These are phyloP conservation scores for Mucor racemosus DNA, from an alignment of 371 early-diverging fungal genomes.

Conservation along the genomic window DNA sequence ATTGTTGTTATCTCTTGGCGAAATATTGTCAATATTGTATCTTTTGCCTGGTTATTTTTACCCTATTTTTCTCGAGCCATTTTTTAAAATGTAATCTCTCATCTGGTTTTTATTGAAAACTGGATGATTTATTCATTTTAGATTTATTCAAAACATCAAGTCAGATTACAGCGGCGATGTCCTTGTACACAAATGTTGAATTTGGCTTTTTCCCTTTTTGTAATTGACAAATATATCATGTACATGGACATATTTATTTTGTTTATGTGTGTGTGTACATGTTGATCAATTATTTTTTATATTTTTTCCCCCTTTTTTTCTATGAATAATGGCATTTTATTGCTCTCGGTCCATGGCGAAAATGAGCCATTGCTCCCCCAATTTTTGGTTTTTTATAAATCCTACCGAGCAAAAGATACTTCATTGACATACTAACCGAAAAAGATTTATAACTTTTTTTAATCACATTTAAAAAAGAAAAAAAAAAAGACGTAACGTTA, in stretches of 20 bases:
- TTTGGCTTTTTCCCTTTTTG: slow-evolving; percentile 9
- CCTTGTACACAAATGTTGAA: slow-evolving; percentile 10
- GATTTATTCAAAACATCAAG: slow-evolving; percentile 16
- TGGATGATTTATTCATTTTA: background rate
- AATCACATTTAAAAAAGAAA: slow-evolving; percentile 7
- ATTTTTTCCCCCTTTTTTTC: background rate
- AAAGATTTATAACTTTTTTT: background rate
- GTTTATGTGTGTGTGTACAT: slow-evolving; percentile 7
- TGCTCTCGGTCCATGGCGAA: background rate
- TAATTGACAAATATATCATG: background rate
- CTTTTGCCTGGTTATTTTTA: slow-evolving; percentile 14
- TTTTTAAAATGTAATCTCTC: background rate
- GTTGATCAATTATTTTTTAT: background rate
- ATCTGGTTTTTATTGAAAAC: background rate
- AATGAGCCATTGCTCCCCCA: slow-evolving; percentile 1
- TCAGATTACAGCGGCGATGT: slow-evolving; percentile 20
- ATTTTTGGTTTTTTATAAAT: background rate
- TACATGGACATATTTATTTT: background rate
- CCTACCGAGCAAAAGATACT: slow-evolving; percentile 4
- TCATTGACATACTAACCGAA: slow-evolving; percentile 5
- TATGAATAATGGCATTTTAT: background rate
- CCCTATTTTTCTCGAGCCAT: slow-evolving; percentile 4
- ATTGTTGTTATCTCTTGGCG: background rate
- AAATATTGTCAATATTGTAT: background rate
- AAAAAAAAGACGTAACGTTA: slow-evolving; percentile 15